Base-by-base conservation (phyloP, 1,284 basidiomycete species). In the Coriolopsis trogii region DNA sequence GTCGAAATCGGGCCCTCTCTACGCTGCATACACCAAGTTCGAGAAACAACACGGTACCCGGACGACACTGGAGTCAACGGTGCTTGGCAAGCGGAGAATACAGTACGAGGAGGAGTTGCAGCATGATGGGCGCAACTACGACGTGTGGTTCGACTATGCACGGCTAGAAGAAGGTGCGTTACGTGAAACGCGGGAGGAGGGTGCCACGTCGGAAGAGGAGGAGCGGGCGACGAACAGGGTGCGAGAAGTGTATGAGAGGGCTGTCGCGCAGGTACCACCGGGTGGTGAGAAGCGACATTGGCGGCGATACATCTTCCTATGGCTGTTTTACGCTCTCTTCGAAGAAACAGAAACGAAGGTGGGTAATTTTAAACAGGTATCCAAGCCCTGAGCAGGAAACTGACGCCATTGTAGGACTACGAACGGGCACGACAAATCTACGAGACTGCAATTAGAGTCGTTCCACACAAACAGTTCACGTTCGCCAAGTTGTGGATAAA, bases 101-200 rank as follows among this genome's bases (percentile, higher is more conserved):
- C 95, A 99, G 66, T 99, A 99, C 68, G 96, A 98, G 68, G 95
- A 97, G 61, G 95, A 98, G 70, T 70, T 98, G 2, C 71, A 83
- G 6, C 89, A 95, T 55, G 93, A 97, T 59, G 84, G 90, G 0
- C 84, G 87, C 30, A 97, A 98, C 70, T 99, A 98, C 65, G 96
- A 99, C 70, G 90, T 91, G 1, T 99, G 97, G 97, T 98, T 98
- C 68, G 97, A 98, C 65, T 97, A 97, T 63, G 83, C 93, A 10
- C 82, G 95, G 4, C 71, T 99, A 18, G 96, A 99, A 68, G 97
- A 99, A 70, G 91, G 89, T 34, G 91, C 94, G 0, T 83, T 86
- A 61, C 76, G 81, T 23, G 85, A 92, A 47, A 73, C 91, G 33
- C 80, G 77, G 62, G 88, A 91, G 36, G 93, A 95, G 58, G 92